These are phyloP conservation scores for Neofusicoccum laricinum DNA, from an alignment of 2,329 filamentous ascomycete genomes.

Conservation along the genomic window DNA sequence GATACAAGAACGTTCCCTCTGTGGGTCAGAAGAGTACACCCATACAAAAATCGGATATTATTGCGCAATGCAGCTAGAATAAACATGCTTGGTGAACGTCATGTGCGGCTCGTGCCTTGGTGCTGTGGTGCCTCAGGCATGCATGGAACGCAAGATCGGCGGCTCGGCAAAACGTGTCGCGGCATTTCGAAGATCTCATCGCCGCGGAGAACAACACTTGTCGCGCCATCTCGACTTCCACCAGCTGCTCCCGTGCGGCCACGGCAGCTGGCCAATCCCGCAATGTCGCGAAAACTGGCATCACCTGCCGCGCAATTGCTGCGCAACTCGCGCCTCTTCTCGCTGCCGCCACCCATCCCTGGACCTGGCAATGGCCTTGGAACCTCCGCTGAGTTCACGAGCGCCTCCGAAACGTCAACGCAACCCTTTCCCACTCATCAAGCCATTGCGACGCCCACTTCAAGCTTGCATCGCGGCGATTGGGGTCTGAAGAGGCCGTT, in stretches of 20 bases:
- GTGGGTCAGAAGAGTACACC: too few relatives aligned
- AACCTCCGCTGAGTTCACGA: constrained; percentile 38
- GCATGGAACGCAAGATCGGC: not conserved
- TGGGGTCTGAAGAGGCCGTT: constrained; percentile 90
- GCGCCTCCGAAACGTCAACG: constrained; percentile 67
- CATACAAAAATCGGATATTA: too few relatives aligned
- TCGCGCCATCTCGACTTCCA: not conserved
- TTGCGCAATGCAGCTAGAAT: too few relatives aligned
- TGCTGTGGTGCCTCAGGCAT: not conserved
- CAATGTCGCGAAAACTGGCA: constrained; percentile 27
- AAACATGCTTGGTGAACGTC: too few relatives aligned
- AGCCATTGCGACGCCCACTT: constrained; percentile 72
- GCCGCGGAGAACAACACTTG: not conserved
- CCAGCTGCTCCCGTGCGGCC: constrained; percentile 1
- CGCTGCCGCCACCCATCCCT: constrained; percentile 73
- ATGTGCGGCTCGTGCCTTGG: too few relatives aligned
- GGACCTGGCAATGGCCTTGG: constrained; percentile 48
- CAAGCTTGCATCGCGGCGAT: constrained; percentile 74
- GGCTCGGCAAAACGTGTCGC: constrained; percentile 6
- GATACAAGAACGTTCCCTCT: too few relatives aligned
- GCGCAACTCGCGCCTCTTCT: constrained; percentile 85
- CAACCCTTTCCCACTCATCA: constrained; percentile 76
- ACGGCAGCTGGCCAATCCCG: constrained; percentile 23
- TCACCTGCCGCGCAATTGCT: constrained; percentile 68
- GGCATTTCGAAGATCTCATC: constrained; percentile 6